Percentiles rank a stretch among this genome's conserved stretches.
These are phyloP conservation scores for Termitomyces sp. DNA, from an alignment of 768 basidiomycete species.

Conservation along the genomic window DNA sequence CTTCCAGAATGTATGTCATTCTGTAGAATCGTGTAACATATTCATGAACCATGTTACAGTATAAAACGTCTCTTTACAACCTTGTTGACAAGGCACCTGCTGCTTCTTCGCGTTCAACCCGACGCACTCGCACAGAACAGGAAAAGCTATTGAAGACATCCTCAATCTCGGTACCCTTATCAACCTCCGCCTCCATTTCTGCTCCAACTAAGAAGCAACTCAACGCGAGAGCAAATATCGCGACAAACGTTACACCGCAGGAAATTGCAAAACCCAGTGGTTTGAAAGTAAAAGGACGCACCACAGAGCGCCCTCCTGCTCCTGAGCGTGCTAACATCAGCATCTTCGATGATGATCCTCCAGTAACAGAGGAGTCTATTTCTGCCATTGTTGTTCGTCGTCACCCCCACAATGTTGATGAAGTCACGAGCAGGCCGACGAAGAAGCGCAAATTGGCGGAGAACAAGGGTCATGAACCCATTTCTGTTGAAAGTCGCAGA, in stretches of 20 bases:
- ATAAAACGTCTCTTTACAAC: conserved; percentile 56
- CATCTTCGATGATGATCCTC: conserved; percentile 5
- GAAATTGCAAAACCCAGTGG: conserved; percentile 21
- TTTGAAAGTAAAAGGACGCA: conserved; percentile 13
- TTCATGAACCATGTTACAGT: conserved; percentile 33
- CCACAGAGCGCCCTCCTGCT: not conserved
- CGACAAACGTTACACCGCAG: conserved; percentile 22
- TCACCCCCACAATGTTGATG: not conserved
- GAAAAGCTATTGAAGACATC: conserved; percentile 37
- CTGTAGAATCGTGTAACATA: conserved; percentile 3
- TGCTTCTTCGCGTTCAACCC: conserved; percentile 56
- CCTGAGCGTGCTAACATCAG: not conserved
- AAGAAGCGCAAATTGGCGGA: conserved; percentile 11
- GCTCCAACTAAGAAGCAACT: conserved; percentile 17
- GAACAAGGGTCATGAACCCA: conserved; percentile 9
- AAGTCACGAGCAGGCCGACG: not conserved
- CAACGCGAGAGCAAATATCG: conserved; percentile 13
- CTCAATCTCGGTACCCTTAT: conserved; percentile 20
- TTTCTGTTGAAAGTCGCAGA: conserved; percentile 9
- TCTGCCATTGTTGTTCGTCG: conserved; percentile 6
- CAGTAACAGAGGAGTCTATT: not conserved
- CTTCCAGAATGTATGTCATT: conserved; percentile 62
- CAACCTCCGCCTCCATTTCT: conserved; percentile 16
- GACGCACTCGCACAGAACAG: conserved; percentile 54
- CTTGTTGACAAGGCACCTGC: conserved; percentile 47